These are phyloP conservation scores for Trichoderma citrinoviride DNA, from an alignment of 2,329 filamentous ascomycete species.

Conservation along the genomic window DNA sequence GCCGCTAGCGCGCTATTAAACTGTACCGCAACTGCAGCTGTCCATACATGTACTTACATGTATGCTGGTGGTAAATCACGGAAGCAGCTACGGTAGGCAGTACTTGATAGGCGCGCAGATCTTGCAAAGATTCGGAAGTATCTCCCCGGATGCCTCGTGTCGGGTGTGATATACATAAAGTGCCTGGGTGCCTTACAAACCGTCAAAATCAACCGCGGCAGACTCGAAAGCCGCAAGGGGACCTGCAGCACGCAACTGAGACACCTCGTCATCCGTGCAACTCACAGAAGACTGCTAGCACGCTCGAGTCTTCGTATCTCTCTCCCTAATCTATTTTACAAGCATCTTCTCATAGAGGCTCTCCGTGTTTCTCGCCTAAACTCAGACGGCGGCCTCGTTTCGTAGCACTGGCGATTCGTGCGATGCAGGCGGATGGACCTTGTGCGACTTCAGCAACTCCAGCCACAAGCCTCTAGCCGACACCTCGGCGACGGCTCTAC, in stretches of 20 bases:
- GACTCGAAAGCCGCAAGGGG: not conserved
- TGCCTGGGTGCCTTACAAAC: not conserved
- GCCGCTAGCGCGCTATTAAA: not conserved
- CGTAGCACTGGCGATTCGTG: not conserved
- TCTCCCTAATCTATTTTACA: not conserved
- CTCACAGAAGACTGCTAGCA: no score
- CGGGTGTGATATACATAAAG: no score
- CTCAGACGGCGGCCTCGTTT: slow-evolving; percentile 1
- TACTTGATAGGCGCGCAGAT: not conserved
- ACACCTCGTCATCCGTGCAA: not conserved
- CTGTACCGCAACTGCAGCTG: not conserved
- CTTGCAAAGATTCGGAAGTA: not conserved
- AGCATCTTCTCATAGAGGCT: not conserved
- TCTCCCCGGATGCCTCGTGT: no score
- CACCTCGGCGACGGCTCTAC: not conserved
- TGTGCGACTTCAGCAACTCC: not conserved
- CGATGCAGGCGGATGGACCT: not conserved
- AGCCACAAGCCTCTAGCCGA: not conserved
- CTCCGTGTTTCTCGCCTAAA: slow-evolving; percentile 10
- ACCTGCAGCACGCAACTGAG: not conserved
- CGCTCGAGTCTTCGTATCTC: no score
- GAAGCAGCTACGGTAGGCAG: no score
- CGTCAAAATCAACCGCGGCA: not conserved
- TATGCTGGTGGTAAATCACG: no score
- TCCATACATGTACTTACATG: not conserved